Evolutionary conservation across 2,329 filamentous ascomycete species (phyloP).

Genomic region (Ceratocystis huliohia): DNA sequence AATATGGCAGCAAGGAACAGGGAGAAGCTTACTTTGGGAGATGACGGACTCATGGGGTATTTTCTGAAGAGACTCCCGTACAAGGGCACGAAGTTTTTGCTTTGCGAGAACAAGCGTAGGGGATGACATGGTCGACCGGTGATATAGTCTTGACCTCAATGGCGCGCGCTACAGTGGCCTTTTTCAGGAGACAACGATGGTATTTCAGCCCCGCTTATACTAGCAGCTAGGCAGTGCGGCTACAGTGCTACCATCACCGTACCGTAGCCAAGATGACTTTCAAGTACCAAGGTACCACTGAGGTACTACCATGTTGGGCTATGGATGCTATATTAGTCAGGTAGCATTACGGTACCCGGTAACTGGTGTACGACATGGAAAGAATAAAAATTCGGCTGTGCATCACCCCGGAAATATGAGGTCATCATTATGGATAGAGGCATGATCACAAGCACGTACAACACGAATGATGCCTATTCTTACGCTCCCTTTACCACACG

Average conservation of each 20-base stretch:
- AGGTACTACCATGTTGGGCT: no score
- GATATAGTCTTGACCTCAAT: background rate
- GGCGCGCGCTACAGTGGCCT: no score
- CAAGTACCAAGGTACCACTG: no score
- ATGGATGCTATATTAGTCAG: no score
- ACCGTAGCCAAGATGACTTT: no score
- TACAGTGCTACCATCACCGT: no score
- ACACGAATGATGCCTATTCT: background rate
- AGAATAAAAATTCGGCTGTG: background rate
- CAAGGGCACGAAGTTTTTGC: conserved; percentile 56
- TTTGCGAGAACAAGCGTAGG: conserved; percentile 50
- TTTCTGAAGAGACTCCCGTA: conserved; percentile 52
- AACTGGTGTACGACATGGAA: background rate
- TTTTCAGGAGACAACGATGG: no score
- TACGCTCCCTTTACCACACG: background rate
- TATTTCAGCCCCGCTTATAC: no score
- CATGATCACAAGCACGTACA: background rate
- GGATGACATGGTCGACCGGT: conserved; percentile 35
- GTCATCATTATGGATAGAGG: background rate
- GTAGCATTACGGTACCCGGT: no score
- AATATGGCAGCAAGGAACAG: background rate
- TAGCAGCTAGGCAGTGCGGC: no score
- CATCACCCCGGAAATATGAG: background rate
- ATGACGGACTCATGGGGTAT: conserved; percentile 50
- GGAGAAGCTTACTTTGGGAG: conserved; percentile 49